Percentiles rank a stretch among this genome's conserved stretches.
Evolutionary conservation across 2,329 filamentous ascomycete species (phyloP).

Genomic region (Amauroascus verrucosus): DNA sequence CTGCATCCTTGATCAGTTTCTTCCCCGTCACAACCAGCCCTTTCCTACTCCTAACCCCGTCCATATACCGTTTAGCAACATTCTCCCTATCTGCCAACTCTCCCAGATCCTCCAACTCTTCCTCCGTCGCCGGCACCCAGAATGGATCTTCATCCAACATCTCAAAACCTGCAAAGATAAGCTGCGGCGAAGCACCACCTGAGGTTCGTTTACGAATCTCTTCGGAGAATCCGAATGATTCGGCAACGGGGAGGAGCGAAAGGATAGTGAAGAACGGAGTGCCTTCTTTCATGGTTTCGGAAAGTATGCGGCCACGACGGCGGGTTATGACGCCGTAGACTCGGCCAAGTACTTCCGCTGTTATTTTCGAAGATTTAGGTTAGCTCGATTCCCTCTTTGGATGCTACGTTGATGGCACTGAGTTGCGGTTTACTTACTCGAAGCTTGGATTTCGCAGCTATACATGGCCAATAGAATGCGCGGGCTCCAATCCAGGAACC

Average conservation of each 20-base stretch:
- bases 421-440: conserved; percentile 46
- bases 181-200: conserved; percentile 80
- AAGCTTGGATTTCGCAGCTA: conserved; percentile 92
- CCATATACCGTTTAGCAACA: conserved; percentile 92
- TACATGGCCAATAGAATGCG: conserved; percentile 97
- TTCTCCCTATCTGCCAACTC: conserved; percentile 91
- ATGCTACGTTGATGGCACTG: not conserved
- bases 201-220: conserved; percentile 93
- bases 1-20: conserved; percentile 67
- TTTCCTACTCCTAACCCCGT: conserved; percentile 75
- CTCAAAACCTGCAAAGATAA: conserved; percentile 88
- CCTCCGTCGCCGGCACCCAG: conserved; percentile 94
- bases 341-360: conserved; percentile 80
- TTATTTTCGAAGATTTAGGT: conserved; percentile 14
- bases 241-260: conserved; percentile 77
- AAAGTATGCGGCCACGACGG: conserved; percentile 76
- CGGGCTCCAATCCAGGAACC: conserved; percentile 91
- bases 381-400: conserved; percentile 3
- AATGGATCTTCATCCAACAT: conserved; percentile 91
- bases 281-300: conserved; percentile 86
- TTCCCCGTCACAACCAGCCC: conserved; percentile 71
- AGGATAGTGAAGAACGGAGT: conserved; percentile 94
- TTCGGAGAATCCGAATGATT: conserved; percentile 91
- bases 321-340: conserved; percentile 98
- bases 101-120: conserved; percentile 90